Evolutionary conservation across 352 stramenopile genomes (phyloP), one percentile per base, ranked within the genome.

Genomic region (Globisporangium polare): DNA sequence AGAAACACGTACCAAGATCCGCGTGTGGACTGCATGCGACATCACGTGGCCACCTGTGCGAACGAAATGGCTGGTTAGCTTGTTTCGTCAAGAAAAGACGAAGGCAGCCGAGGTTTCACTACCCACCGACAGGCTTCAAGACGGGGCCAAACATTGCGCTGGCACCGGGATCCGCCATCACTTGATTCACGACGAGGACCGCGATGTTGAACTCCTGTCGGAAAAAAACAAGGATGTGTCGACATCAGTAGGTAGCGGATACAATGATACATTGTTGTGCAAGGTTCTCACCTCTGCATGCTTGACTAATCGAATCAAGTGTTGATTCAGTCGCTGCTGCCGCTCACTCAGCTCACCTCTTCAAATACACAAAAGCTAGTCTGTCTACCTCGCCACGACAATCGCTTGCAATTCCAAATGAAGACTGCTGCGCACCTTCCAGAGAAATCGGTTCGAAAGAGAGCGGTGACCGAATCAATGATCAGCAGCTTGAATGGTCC

Each of bases 11-110:
- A 97, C 81, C 70, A 88, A 71, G n/a, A 99, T 69, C 20, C 97
- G 87, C 13, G 97, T 99, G 54, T 98, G 98, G 12, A 94, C 97
- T 24, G 97, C 97, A 72, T 99, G 97, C 2, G 97, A 98, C 63
- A 99, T 98, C 57, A 99, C 81, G 54, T 94, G 82, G 5, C 85
- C 87, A 59, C 83, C 78, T 88, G n/a, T n/a, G 53, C 17, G 49
- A 49, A 53, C 53, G 42, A 18, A 31, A 35, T 17, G 27, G 22
- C 1, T 17, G 26, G 15, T 52, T 20, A 52, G 24, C 9, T 45
- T 33, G 22, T n/a, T n/a, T 8, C 17, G 1, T 31, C 12, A 29
- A 8, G 22, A 50, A 50, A 52, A 10, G 24, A 12, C 10, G 13
- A 33, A 52, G 5, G 39, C 3, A 50, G 45, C 10, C 22, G n/a